Percentiles rank a stretch among this genome's conserved stretches.
These are phyloP conservation scores for Tuber indicum DNA, from an alignment of 495 filamentous ascomycete genomes.

Conservation along the genomic window DNA sequence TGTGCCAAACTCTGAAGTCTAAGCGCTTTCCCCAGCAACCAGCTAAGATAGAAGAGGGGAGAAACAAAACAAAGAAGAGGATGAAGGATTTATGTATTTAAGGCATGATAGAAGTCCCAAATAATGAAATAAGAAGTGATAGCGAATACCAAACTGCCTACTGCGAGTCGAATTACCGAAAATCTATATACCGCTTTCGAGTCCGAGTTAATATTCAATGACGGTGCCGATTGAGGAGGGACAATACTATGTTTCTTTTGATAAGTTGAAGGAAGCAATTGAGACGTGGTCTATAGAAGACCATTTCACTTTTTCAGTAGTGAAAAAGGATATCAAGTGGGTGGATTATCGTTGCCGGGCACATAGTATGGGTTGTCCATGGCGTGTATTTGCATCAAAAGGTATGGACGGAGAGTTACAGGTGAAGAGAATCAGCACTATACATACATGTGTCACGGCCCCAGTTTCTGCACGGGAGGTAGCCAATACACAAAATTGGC, in stretches of 20 bases:
- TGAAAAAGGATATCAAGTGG: neutral
- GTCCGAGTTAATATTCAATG: neutral
- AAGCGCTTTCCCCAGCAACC: too few relatives aligned
- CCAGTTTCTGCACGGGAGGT: constrained; percentile 20
- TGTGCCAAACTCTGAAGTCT: too few relatives aligned
- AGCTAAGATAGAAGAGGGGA: too few relatives aligned
- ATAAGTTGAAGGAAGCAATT: constrained; percentile 1
- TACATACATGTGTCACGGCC: constrained; percentile 10
- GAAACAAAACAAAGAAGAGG: too few relatives aligned
- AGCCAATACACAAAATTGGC: constrained; percentile 28
- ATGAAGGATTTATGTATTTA: too few relatives aligned
- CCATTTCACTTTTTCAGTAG: constrained; percentile 4
- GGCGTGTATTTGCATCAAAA: constrained; percentile 10
- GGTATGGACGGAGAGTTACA: neutral
- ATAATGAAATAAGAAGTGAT: too few relatives aligned
- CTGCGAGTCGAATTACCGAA: too few relatives aligned
- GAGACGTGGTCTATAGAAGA: constrained; percentile 6
- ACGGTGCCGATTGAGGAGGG: neutral
- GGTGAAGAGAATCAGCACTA: neutral
- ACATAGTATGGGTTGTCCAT: neutral
- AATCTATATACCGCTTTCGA: too few relatives aligned
- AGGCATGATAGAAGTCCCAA: too few relatives aligned
- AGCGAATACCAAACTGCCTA: too few relatives aligned
- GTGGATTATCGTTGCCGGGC: constrained; percentile 9
- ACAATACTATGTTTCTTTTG: neutral